A percentile compares a stretch with the other conserved stretches of the same genome.
phyloP scores from a whole-genome alignment of 768 basidiomycete species.

The Russula earlei region DNA sequence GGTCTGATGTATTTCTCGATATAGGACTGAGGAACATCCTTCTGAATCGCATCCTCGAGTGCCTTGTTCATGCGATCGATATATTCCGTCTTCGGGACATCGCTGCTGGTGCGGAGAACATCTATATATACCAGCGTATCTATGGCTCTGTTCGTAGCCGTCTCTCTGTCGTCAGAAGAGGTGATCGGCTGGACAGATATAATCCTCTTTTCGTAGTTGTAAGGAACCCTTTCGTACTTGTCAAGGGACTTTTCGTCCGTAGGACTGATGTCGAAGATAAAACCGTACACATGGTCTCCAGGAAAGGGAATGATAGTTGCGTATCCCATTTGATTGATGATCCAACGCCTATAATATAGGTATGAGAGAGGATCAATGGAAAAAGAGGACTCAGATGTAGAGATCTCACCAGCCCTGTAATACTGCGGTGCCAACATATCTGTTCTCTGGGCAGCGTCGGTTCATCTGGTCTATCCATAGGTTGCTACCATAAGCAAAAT shows the following conservation, averaged over 20 bases:
- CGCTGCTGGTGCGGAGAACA: background rate
- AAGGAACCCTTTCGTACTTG: background rate
- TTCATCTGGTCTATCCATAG: constrained; percentile 16
- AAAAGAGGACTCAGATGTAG: background rate
- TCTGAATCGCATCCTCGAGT: constrained; percentile 3
- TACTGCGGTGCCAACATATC: constrained; percentile 1
- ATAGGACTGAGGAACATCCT: constrained; percentile 5
- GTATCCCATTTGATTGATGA: constrained; percentile 9
- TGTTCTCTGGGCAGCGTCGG: constrained; percentile 11
- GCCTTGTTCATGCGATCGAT: constrained; percentile 14
- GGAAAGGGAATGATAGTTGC: constrained; percentile 9
- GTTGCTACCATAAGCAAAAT: constrained; percentile 16
- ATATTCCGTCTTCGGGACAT: constrained; percentile 13
- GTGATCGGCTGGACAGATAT: background rate
- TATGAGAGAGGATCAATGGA: background rate
- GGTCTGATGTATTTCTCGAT: constrained; percentile 13
- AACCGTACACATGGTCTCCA: constrained; percentile 6
- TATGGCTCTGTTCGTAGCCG: background rate
- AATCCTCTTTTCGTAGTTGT: constrained; percentile 1
- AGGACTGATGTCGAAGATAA: constrained; percentile 4
- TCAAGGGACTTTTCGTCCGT: constrained; percentile 8
- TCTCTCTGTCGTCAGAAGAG: background rate
- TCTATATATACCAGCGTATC: constrained; percentile 12
- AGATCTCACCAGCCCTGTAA: constrained; percentile 7
- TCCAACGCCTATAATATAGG: constrained; percentile 10